A percentile compares a stretch with the other conserved stretches of the same genome.
phyloP scores from a whole-genome alignment of 108 stramenopile species.

The Poteriospumella lacustris region DNA sequence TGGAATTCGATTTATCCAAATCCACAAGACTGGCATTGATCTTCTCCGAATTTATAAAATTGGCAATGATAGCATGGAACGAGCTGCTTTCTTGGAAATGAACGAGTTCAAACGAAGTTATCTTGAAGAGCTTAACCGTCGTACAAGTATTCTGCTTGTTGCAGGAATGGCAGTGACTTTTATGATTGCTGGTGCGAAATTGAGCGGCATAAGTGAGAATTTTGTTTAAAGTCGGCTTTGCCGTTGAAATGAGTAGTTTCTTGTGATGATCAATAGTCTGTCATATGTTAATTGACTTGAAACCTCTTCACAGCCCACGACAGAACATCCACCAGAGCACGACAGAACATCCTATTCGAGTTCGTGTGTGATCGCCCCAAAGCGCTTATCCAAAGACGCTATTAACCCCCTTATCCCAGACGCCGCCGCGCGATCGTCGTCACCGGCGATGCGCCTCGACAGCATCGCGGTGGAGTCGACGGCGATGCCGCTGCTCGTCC shows the following conservation, averaged over 20 bases:
- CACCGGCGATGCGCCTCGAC: no score
- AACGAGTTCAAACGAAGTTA: conserved; percentile 3
- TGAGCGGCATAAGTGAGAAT: not conserved
- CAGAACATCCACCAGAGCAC: not conserved
- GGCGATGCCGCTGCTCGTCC: no score
- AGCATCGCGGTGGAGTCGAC: no score
- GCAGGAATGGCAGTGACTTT: conserved; percentile 12
- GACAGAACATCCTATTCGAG: not conserved
- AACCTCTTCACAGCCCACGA: not conserved
- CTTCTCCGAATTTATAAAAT: conserved; percentile 9
- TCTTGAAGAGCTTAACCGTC: not conserved
- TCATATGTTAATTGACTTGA: not conserved
- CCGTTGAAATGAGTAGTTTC: not conserved
- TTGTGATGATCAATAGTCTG: conserved; percentile 12
- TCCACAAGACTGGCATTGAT: conserved; percentile 3
- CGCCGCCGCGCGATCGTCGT: no score
- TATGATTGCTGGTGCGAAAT: not conserved
- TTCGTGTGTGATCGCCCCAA: not conserved
- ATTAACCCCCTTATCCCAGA: no score
- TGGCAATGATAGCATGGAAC: not conserved
- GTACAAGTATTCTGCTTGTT: not conserved
- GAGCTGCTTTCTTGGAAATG: conserved; percentile 3
- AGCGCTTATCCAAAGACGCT: no score
- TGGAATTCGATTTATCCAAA: conserved; percentile 4
- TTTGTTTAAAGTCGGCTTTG: conserved; percentile 4